A percentile compares a stretch with the other conserved stretches of the same genome.
These are phyloP conservation scores for Pilobolus umbonatus DNA, from an alignment of 192 early-diverging fungal species.

Conservation along the genomic window DNA sequence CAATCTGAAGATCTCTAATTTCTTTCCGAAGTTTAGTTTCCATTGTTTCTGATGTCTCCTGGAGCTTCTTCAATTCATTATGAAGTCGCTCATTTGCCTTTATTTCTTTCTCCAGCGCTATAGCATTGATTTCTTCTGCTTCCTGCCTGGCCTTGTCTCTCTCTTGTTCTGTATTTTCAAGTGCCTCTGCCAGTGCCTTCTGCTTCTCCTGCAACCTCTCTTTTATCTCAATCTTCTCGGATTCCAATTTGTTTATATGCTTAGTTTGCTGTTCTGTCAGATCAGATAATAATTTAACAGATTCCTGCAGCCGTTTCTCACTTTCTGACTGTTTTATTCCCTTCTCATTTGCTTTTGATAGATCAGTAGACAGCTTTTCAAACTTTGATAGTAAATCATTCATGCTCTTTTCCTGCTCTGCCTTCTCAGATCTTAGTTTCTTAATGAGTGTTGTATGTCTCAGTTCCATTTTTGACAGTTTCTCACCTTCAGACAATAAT, in stretches of 20 bases:
- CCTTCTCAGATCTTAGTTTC: conserved; percentile 61
- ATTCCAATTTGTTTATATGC: conserved; percentile 26
- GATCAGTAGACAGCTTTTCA: conserved; percentile 38
- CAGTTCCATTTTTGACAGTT: conserved; percentile 74
- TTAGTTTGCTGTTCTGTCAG: conserved; percentile 28
- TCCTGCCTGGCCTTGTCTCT: conserved; percentile 16
- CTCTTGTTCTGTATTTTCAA: conserved; percentile 18
- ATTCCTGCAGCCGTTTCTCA: conserved; percentile 36
- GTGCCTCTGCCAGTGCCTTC: not conserved
- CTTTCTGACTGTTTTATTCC: conserved; percentile 30
- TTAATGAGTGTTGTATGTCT: conserved; percentile 68
- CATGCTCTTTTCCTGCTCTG: conserved; percentile 51
- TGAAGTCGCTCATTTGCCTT: conserved; percentile 38
- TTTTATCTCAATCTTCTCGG: conserved; percentile 3
- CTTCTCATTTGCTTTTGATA: conserved; percentile 47
- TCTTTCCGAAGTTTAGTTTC: conserved; percentile 31
- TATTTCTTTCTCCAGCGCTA: conserved; percentile 44
- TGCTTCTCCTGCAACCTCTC: conserved; percentile 11
- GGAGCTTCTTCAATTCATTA: conserved; percentile 34
- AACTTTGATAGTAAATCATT: conserved; percentile 47
- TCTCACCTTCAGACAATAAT: conserved; percentile 55
- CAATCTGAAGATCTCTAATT: conserved; percentile 41
- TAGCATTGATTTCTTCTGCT: conserved; percentile 34
- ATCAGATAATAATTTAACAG: conserved; percentile 19
- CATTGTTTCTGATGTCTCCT: conserved; percentile 27